Evolutionary conservation across 2,329 filamentous ascomycete species (phyloP).

Genomic region (Calonectria pauciramosa): DNA sequence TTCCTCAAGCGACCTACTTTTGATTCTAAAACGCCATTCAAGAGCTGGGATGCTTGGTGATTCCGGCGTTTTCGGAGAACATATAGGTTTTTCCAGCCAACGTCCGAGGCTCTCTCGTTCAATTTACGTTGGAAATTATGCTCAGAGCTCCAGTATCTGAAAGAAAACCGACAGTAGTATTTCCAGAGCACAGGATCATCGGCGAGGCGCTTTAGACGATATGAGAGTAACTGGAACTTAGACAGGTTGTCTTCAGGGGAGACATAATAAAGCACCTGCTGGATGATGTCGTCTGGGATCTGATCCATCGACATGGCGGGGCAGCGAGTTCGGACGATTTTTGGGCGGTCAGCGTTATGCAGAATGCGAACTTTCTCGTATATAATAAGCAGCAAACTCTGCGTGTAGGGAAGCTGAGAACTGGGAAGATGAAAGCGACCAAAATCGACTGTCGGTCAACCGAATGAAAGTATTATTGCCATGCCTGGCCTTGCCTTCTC

Average conservation of each 20-base stretch:
- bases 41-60: conserved; percentile 61
- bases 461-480: conserved; percentile 34
- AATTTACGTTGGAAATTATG: conserved; percentile 74
- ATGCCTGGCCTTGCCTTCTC: conserved; percentile 25
- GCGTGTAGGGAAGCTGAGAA: not conserved
- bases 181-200: conserved; percentile 86
- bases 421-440: not conserved
- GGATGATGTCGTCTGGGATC: conserved; percentile 88
- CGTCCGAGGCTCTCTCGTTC: conserved; percentile 62
- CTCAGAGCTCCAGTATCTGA: conserved; percentile 80
- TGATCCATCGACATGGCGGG: conserved; percentile 55
- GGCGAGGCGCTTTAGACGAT: conserved; percentile 74
- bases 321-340: conserved; percentile 26
- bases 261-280: conserved; percentile 78
- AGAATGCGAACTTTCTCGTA: conserved; percentile 14
- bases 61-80: conserved; percentile 68
- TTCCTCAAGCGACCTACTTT: conserved; percentile 78
- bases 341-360: conserved; percentile 24
- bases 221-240: conserved; percentile 68
- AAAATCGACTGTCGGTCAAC: conserved; percentile 1
- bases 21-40: conserved; percentile 79
- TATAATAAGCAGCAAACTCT: not conserved
- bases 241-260: conserved; percentile 68
- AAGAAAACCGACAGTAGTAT: conserved; percentile 76
- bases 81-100: conserved; percentile 83